phyloP scores from a whole-genome alignment of 2,329 filamentous ascomycete genomes.

The Ceratocystis variospora region DNA sequence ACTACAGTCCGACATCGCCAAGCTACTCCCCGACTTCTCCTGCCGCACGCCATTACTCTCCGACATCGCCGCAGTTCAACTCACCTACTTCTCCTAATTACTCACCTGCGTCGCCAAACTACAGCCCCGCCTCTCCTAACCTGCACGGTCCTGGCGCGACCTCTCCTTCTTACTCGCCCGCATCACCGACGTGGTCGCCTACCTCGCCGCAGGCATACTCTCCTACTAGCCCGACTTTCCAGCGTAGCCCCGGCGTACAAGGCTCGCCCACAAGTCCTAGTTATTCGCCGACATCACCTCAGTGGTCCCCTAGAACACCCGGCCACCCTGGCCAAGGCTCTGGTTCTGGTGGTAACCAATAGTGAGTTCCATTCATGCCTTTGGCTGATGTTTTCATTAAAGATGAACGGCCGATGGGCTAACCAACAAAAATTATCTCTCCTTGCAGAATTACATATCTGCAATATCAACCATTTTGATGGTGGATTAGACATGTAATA shows the following conservation, averaged over 20 bases:
- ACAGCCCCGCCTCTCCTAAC: conserved; percentile 54
- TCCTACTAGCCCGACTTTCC: conserved; percentile 48
- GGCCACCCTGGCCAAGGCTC: conserved; percentile 25
- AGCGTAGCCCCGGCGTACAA: conserved; percentile 39
- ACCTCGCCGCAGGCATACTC: conserved; percentile 54
- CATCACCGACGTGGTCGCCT: conserved; percentile 65
- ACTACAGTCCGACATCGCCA: conserved; percentile 52
- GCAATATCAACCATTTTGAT: background rate
- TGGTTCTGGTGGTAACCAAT: conserved; percentile 30
- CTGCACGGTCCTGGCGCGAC: conserved; percentile 33
- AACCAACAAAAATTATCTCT: conserved; percentile 24
- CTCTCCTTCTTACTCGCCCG: conserved; percentile 52
- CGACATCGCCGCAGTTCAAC: conserved; percentile 63
- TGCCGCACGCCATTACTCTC: conserved; percentile 44
- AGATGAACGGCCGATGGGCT: conserved; percentile 6
- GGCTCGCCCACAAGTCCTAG: conserved; percentile 54
- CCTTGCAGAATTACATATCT: conserved; percentile 28
- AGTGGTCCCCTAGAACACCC: conserved; percentile 35
- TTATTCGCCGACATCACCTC: conserved; percentile 53
- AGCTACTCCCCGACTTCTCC: conserved; percentile 52
- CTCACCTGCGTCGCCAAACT: conserved; percentile 56
- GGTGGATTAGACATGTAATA: conserved; percentile 6
- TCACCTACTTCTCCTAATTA: conserved; percentile 64
- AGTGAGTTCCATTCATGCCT: conserved; percentile 20
- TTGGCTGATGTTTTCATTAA: background rate